A percentile compares a stretch with the other conserved stretches of the same genome.
These are phyloP conservation scores for Stephanocyclus meneghinianus DNA, from an alignment of 352 stramenopile species.

Conservation along the genomic window DNA sequence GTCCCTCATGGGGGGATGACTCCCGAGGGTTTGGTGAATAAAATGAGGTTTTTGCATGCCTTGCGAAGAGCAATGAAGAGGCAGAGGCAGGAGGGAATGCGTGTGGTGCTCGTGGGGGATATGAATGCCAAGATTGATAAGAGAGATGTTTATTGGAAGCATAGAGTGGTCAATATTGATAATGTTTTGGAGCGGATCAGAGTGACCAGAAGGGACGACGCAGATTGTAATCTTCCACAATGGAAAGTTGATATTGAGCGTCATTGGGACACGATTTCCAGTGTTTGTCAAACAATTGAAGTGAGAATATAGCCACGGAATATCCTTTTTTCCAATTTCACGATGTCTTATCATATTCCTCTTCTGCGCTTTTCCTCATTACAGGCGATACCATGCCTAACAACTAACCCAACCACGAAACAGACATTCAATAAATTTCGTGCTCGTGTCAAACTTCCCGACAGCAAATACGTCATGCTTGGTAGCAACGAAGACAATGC, in stretches of 20 bases:
- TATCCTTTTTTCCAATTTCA: neutral
- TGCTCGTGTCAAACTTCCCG: conserved; percentile 44
- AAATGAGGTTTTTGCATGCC: conserved; percentile 82
- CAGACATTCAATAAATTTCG: conserved; percentile 76
- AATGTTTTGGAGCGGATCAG: conserved; percentile 39
- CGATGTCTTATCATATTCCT: neutral
- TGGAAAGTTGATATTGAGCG: conserved; percentile 71
- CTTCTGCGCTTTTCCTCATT: neutral
- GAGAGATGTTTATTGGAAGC: conserved; percentile 77
- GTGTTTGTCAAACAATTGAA: conserved; percentile 56
- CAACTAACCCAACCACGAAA: conserved; percentile 73
- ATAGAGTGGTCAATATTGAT: conserved; percentile 65
- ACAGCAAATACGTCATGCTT: conserved; percentile 57
- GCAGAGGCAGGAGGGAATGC: conserved; percentile 63
- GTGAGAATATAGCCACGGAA: conserved; percentile 14
- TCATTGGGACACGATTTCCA: conserved; percentile 65
- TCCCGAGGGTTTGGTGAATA: conserved; percentile 53
- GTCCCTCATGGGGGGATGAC: conserved; percentile 55
- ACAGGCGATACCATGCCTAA: conserved; percentile 60
- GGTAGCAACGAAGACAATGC: conserved; percentile 59
- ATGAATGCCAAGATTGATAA: conserved; percentile 78
- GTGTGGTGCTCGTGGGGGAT: conserved; percentile 83
- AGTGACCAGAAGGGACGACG: neutral
- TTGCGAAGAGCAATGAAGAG: conserved; percentile 69
- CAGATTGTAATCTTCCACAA: conserved; percentile 24